Evolutionary conservation across 768 basidiomycete genomes (phyloP).

Genomic region (Termitomyces sp.): DNA sequence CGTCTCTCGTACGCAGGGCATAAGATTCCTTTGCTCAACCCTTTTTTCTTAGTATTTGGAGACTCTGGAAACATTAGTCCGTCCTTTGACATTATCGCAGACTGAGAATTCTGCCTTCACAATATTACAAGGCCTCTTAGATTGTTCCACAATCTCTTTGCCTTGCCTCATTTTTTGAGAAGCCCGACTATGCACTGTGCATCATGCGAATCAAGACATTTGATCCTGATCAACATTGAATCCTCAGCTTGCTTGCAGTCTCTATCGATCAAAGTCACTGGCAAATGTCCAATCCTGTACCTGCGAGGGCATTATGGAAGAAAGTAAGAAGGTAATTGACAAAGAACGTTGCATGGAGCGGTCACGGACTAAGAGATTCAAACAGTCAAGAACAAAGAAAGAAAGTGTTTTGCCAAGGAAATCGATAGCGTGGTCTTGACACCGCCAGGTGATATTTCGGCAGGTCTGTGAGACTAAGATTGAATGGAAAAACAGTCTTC

Average conservation of each 20-base stretch:
- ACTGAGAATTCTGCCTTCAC: not conserved
- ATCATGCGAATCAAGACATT: not conserved
- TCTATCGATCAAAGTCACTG: not conserved
- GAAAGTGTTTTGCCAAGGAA: not conserved
- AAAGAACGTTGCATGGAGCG: not conserved
- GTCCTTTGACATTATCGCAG: slow-evolving; percentile 27
- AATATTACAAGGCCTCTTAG: not conserved
- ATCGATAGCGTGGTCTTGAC: not conserved
- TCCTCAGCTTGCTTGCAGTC: not conserved
- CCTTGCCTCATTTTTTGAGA: too few species aligned
- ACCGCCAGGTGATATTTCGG: not conserved
- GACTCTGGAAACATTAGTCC: slow-evolving; percentile 43
- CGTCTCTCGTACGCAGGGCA: not conserved
- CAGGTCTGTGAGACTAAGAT: too few species aligned
- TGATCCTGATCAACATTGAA: not conserved
- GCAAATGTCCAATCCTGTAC: not conserved
- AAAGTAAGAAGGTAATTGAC: not conserved
- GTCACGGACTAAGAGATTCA: not conserved
- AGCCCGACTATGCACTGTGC: not conserved
- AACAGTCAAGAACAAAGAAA: not conserved
- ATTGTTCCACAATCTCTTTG: not conserved
- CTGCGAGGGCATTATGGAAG: not conserved
- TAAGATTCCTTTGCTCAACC: not conserved
- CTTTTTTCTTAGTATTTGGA: slow-evolving; percentile 37
- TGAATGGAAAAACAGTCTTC: too few species aligned